phyloP scores from a whole-genome alignment of 306 rosid genomes.

The Vicia sativa region DNA sequence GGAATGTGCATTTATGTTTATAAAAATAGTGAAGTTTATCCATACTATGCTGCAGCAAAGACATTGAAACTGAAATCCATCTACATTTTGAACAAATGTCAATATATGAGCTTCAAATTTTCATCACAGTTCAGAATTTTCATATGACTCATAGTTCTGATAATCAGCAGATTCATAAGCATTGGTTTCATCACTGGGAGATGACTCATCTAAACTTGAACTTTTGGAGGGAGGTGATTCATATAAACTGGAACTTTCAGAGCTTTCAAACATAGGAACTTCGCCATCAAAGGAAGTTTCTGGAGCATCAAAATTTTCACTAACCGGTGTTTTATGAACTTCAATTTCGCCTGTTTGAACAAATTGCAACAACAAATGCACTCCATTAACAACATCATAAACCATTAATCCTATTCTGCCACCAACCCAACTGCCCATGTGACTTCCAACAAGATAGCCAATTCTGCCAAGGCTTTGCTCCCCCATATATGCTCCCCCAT shows the following conservation, averaged over 20 bases:
- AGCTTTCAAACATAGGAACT: slow-evolving; percentile 44
- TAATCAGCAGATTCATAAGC: slow-evolving; percentile 41
- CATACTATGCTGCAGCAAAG: slow-evolving; percentile 21
- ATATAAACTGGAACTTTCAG: slow-evolving; percentile 35
- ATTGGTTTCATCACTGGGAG: slow-evolving; percentile 43
- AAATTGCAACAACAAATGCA: slow-evolving; percentile 57
- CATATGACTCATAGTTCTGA: slow-evolving; percentile 45
- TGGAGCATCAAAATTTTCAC: slow-evolving; percentile 44
- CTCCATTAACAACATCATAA: slow-evolving; percentile 77
- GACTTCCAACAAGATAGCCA: slow-evolving; percentile 93
- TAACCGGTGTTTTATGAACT: slow-evolving; percentile 45
- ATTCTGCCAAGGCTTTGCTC: slow-evolving; percentile 80
- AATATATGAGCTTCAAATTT: slow-evolving; percentile 12
- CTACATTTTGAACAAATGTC: slow-evolving; percentile 24
- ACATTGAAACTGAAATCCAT: slow-evolving; percentile 13
- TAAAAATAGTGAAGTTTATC: slow-evolving; percentile 11
- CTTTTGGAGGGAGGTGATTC: slow-evolving; percentile 43
- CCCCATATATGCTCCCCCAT: slow-evolving; percentile 67
- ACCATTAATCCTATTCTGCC: slow-evolving; percentile 84
- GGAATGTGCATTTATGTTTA: slow-evolving; percentile 9
- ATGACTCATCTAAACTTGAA: slow-evolving; percentile 40
- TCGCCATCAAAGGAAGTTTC: slow-evolving; percentile 39
- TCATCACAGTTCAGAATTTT: slow-evolving; percentile 61
- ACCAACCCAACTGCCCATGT: slow-evolving; percentile 90
- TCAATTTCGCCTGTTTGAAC: slow-evolving; percentile 48